A percentile compares a stretch with the other conserved stretches of the same genome.
phyloP scores from a whole-genome alignment of 306 rosid genomes.

The Fragaria vesca region DNA sequence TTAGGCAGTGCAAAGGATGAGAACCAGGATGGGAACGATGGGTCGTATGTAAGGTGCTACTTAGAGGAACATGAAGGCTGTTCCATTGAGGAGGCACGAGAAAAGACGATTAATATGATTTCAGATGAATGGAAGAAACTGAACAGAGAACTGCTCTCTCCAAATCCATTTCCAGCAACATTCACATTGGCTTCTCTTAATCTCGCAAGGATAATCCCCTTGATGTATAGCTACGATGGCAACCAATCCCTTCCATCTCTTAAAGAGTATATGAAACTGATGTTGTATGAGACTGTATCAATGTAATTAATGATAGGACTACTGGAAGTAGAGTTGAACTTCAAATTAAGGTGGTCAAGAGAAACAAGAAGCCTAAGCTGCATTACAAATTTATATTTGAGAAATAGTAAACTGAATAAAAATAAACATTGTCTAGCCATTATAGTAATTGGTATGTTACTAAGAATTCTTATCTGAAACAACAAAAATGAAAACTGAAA shows the following conservation, averaged over 20 bases:
- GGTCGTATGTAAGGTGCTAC: conserved; percentile 35
- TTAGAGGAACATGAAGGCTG: conserved; percentile 17
- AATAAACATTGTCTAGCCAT: no score
- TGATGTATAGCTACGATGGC: conserved; percentile 49
- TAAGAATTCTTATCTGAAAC: no score
- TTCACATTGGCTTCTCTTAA: conserved; percentile 41
- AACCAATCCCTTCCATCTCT: conserved; percentile 36
- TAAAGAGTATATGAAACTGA: no score
- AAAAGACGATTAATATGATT: conserved; percentile 16
- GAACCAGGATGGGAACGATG: conserved; percentile 55
- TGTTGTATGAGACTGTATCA: no score
- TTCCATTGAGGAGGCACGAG: conserved; percentile 17
- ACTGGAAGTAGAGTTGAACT: no score
- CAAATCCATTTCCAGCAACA: conserved; percentile 9
- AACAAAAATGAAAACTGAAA: background rate
- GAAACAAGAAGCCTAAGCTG: no score
- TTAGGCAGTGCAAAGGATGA: conserved; percentile 65
- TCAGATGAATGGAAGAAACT: conserved; percentile 30
- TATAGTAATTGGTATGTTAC: no score
- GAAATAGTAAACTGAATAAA: no score
- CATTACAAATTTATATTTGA: no score
- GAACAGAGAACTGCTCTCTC: conserved; percentile 25
- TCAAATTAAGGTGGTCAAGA: no score
- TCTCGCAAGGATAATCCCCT: conserved; percentile 53
- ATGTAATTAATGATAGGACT: no score